Evolutionary conservation across 2,329 filamentous ascomycete species (phyloP).

Genomic region (Neopestalotiopsis clavispora): DNA sequence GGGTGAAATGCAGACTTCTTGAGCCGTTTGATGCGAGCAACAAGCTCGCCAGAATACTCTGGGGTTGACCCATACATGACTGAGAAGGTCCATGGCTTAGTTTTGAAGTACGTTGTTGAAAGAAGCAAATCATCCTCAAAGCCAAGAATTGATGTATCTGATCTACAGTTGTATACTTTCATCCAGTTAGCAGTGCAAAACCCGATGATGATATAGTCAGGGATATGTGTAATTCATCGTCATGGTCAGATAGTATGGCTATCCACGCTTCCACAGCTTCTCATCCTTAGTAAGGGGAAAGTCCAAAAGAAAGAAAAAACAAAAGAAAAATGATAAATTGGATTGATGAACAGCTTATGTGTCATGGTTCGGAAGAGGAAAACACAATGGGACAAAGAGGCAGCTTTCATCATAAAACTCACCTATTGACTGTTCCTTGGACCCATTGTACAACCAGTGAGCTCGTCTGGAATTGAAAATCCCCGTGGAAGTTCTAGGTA

Average conservation of each 20-base stretch:
- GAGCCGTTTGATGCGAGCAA: not conserved
- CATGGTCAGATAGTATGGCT: no score
- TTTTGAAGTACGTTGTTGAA: constrained; percentile 26
- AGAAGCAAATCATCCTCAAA: constrained; percentile 22
- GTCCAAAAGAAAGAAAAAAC: no score
- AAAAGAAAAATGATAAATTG: no score
- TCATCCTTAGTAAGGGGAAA: no score
- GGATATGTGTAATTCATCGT: no score
- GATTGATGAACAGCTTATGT: no score
- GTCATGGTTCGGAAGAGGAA: no score
- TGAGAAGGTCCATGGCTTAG: constrained; percentile 21
- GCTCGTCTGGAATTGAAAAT: constrained; percentile 21
- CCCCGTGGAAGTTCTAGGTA: constrained; percentile 21
- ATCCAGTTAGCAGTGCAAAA: not conserved
- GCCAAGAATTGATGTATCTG: constrained; percentile 22
- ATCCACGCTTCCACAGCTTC: no score
- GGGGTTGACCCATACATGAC: constrained; percentile 28
- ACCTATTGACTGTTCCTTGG: constrained; percentile 1
- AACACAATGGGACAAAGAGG: no score
- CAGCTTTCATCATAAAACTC: constrained; percentile 5
- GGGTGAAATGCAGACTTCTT: constrained; percentile 23
- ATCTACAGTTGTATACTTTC: constrained; percentile 30
- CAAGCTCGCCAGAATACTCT: not conserved
- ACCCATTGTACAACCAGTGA: constrained; percentile 16
- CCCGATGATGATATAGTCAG: no score